These are phyloP conservation scores for Lachnellula willkommii DNA, from an alignment of 2,329 filamentous ascomycete species.

Conservation along the genomic window DNA sequence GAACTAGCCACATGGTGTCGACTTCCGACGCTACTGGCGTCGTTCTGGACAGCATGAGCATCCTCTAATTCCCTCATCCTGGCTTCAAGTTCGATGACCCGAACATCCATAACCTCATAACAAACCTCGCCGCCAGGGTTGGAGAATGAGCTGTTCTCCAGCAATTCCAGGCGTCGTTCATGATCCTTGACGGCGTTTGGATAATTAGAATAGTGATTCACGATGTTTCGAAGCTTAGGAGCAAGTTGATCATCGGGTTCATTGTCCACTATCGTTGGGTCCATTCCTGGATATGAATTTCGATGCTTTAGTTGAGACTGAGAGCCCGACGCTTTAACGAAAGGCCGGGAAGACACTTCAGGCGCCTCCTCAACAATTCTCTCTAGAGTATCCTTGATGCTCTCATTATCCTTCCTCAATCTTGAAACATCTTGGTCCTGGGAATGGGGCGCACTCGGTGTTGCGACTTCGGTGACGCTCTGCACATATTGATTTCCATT, in stretches of 20 bases:
- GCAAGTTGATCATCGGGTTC: constrained; percentile 15
- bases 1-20: constrained; percentile 24
- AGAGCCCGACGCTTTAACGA: constrained; percentile 10
- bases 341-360: constrained; percentile 5
- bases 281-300: constrained; percentile 6
- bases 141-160: constrained; percentile 68
- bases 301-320: constrained; percentile 20
- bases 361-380: constrained; percentile 14
- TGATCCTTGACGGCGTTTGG: constrained; percentile 37
- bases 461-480: constrained; percentile 28
- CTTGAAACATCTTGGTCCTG: constrained; percentile 15
- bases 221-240: constrained; percentile 20
- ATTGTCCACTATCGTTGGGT: constrained; percentile 4
- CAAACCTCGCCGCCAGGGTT: constrained; percentile 63
- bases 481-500: constrained; percentile 24
- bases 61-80: constrained; percentile 57
- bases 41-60: constrained; percentile 41
- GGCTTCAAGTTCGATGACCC: constrained; percentile 64
- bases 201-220: constrained; percentile 20
- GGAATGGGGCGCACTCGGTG: constrained; percentile 22
- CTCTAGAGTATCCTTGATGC: constrained; percentile 17
- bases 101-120: constrained; percentile 61
- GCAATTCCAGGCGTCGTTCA: constrained; percentile 58
- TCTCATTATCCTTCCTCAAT: constrained; percentile 14
- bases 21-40: constrained; percentile 24